phyloP scores from a whole-genome alignment of 108 stramenopile species.

The Conticribra guillardii region DNA sequence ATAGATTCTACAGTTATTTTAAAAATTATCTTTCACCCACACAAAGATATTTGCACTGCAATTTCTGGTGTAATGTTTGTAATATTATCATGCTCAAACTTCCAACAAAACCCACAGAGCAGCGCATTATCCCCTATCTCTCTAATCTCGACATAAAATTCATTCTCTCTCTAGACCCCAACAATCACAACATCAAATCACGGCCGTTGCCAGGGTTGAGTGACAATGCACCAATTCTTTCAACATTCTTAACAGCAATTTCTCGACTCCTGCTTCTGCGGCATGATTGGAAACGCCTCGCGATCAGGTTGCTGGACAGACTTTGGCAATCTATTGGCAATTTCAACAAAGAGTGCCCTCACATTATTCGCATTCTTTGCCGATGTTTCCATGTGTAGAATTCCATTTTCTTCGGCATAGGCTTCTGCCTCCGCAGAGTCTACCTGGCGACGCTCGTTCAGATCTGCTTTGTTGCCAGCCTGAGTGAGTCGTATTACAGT shows the following conservation, averaged over 20 bases:
- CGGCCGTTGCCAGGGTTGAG: no score
- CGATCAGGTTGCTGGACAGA: conserved; percentile 85
- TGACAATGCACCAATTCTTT: no score
- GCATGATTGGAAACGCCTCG: conserved; percentile 94
- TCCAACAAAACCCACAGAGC: no score
- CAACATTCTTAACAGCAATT: conserved; percentile 95
- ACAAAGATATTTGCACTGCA: no score
- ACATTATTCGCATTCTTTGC: conserved; percentile 97
- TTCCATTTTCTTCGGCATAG: conserved; percentile 93
- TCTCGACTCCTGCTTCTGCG: conserved; percentile 80
- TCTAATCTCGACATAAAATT: no score
- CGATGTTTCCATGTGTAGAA: conserved; percentile 95
- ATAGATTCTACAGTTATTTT: no score
- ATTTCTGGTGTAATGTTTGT: no score
- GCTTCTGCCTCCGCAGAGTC: conserved; percentile 92
- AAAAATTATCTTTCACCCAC: no score
- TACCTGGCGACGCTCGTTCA: conserved; percentile 86
- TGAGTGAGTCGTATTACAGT: not conserved
- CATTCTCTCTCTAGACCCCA: no score
- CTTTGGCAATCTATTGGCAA: conserved; percentile 96
- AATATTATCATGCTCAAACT: no score
- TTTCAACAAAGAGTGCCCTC: conserved; percentile 85
- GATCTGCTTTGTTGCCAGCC: conserved; percentile 96
- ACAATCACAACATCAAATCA: no score
- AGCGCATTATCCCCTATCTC: no score